A percentile compares a stretch with the other conserved stretches of the same genome.
phyloP scores from a whole-genome alignment of 257 asterid species.

The Penstemon barbatus region DNA sequence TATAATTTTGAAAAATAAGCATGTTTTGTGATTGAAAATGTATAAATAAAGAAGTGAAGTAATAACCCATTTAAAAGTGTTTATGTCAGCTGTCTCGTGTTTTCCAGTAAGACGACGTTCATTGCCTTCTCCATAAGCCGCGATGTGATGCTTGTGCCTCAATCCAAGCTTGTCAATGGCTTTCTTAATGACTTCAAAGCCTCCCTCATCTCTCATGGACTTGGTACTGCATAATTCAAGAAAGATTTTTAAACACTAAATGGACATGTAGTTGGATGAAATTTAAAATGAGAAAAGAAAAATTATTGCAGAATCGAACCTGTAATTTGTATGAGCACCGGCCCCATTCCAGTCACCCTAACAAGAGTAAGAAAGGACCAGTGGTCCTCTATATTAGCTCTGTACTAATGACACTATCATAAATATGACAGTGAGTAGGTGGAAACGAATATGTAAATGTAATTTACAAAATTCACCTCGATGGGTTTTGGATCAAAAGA shows the following conservation, averaged over 20 bases:
- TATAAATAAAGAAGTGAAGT: background rate
- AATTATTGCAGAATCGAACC: constrained; percentile 29
- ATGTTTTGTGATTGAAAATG: background rate
- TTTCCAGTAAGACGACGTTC: constrained; percentile 58
- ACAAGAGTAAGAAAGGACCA: background rate
- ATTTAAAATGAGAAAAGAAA: background rate
- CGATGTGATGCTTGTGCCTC: constrained; percentile 55
- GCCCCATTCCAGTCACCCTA: constrained; percentile 75
- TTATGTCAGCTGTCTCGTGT: constrained; percentile 54
- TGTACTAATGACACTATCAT: background rate
- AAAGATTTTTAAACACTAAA: background rate
- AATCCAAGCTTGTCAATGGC: constrained; percentile 57
- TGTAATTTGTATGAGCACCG: constrained; percentile 67
- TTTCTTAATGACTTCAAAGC: constrained; percentile 52
- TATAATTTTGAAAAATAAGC: background rate
- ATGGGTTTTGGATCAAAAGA: constrained; percentile 81
- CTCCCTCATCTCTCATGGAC: constrained; percentile 57
- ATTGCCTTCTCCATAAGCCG: constrained; percentile 60
- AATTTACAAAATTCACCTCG: constrained; percentile 32
- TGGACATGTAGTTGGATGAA: background rate
- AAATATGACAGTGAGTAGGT: background rate
- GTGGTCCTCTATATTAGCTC: constrained; percentile 10
- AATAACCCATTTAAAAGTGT: constrained; percentile 58
- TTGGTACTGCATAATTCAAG: constrained; percentile 37
- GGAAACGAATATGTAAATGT: background rate